These are phyloP conservation scores for Pleurotus platypus DNA, from an alignment of 768 basidiomycete genomes.

Conservation along the genomic window DNA sequence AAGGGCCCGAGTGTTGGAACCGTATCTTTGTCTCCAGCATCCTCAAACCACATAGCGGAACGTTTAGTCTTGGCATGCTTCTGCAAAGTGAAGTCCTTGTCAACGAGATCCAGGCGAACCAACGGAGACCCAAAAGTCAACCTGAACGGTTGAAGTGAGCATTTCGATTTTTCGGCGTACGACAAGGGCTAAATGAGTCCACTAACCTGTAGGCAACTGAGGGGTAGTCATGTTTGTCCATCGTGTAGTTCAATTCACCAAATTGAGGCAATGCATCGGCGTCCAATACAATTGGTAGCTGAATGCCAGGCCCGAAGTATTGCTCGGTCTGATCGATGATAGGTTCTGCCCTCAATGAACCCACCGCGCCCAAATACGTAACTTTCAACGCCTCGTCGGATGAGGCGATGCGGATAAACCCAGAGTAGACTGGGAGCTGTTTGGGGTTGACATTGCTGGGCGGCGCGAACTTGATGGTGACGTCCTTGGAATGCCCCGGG, in stretches of 20 bases:
- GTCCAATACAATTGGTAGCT: slow-evolving; percentile 27
- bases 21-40: slow-evolving; percentile 17
- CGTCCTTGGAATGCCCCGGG: slow-evolving; percentile 21
- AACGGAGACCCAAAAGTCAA: slow-evolving; percentile 26
- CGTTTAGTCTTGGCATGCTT: slow-evolving; percentile 16
- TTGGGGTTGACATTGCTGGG: slow-evolving; percentile 31
- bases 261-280: slow-evolving; percentile 23
- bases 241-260: slow-evolving; percentile 28
- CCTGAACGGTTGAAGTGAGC: slow-evolving; percentile 9
- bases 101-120: slow-evolving; percentile 29
- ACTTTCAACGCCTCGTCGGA: slow-evolving; percentile 23
- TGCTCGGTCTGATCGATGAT: slow-evolving; percentile 33
- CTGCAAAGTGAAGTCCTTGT: slow-evolving; percentile 18
- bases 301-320: slow-evolving; percentile 23
- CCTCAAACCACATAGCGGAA: slow-evolving; percentile 1
- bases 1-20: slow-evolving; percentile 14
- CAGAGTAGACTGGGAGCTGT: slow-evolving; percentile 47
- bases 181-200: not conserved
- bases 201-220: slow-evolving; percentile 16
- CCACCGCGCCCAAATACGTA: slow-evolving; percentile 38
- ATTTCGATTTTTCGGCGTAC: slow-evolving; percentile 1
- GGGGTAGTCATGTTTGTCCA: slow-evolving; percentile 25
- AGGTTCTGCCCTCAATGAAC: slow-evolving; percentile 25
- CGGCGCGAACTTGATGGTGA: slow-evolving; percentile 33
- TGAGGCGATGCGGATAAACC: slow-evolving; percentile 35